Conservation (phyloP, 2,329 filamentous ascomycete species). For the Fusarium sp. region DNA sequence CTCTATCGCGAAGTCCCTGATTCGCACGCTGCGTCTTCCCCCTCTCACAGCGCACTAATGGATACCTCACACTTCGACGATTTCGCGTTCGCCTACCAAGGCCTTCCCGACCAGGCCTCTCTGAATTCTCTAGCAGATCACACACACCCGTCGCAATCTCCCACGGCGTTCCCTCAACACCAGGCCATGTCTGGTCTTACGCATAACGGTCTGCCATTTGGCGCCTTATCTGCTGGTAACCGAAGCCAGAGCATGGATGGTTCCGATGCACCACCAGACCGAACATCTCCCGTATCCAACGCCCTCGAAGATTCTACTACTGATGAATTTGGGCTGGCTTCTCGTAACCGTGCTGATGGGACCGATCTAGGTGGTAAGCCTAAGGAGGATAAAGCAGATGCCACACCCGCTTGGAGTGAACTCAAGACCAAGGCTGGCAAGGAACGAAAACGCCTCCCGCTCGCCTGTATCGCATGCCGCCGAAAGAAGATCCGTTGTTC, state of each 20-base stretch:
- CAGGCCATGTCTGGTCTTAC: conserved; percentile 42
- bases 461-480: conserved; percentile 95
- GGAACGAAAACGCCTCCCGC: conserved; percentile 89
- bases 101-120: conserved; percentile 57
- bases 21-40: conserved; percentile 41
- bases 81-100: conserved; percentile 66
- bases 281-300: conserved; percentile 59
- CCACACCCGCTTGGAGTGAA: conserved; percentile 80
- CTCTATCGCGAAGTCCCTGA: conserved; percentile 45
- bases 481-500: conserved; percentile 98
- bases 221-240: conserved; percentile 40
- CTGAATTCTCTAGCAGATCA: conserved; percentile 56
- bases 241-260: conserved; percentile 53
- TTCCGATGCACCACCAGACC: conserved; percentile 62
- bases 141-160: conserved; percentile 49
- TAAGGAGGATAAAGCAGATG: conserved; percentile 71
- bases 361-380: conserved; percentile 66
- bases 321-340: conserved; percentile 70
- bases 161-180: conserved; percentile 55
- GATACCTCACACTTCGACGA: conserved; percentile 65
- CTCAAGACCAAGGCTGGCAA: conserved; percentile 94
- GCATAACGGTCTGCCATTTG: conserved; percentile 45
- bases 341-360: conserved; percentile 62
- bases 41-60: conserved; percentile 53
- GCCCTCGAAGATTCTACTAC: conserved; percentile 66